Percentiles rank a stretch among this genome's conserved stretches.
phyloP scores from a whole-genome alignment of 75 land plant genomes.

The Cryptomeria japonica region DNA sequence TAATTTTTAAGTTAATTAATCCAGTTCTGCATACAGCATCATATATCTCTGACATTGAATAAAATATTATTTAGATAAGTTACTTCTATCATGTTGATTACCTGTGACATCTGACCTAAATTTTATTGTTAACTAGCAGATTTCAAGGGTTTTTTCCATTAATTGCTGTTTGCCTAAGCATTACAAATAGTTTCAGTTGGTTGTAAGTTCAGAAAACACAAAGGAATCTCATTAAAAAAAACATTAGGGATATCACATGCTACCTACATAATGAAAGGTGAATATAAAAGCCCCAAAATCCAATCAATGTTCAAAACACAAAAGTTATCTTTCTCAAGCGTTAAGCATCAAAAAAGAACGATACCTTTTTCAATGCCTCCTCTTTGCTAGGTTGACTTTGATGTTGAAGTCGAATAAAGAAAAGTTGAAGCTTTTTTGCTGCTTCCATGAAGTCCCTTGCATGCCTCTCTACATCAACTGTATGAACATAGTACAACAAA shows the following conservation, averaged over 20 bases:
- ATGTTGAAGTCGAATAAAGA: conserved; percentile 78
- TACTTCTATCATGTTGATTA: too few species aligned
- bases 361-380: conserved; percentile 76
- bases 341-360: neutral
- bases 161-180: too few species aligned
- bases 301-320: neutral
- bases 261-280: neutral
- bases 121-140: too few species aligned
- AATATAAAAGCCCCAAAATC: neutral
- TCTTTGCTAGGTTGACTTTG: conserved; percentile 77
- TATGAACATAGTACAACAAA: neutral
- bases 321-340: neutral
- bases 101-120: too few species aligned
- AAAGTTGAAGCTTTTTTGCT: conserved; percentile 89
- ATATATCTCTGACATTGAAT: too few species aligned
- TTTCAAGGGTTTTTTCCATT: too few species aligned
- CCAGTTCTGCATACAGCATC: too few species aligned
- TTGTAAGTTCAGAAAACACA: too few species aligned
- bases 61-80: too few species aligned
- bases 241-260: neutral
- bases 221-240: too few species aligned
- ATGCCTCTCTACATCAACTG: conserved; percentile 98
- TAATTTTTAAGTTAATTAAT: too few species aligned
- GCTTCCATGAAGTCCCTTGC: conserved; percentile 99
- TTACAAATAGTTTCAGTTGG: too few species aligned